phyloP scores from a whole-genome alignment of 495 filamentous ascomycete species.

The Podospora australis region DNA sequence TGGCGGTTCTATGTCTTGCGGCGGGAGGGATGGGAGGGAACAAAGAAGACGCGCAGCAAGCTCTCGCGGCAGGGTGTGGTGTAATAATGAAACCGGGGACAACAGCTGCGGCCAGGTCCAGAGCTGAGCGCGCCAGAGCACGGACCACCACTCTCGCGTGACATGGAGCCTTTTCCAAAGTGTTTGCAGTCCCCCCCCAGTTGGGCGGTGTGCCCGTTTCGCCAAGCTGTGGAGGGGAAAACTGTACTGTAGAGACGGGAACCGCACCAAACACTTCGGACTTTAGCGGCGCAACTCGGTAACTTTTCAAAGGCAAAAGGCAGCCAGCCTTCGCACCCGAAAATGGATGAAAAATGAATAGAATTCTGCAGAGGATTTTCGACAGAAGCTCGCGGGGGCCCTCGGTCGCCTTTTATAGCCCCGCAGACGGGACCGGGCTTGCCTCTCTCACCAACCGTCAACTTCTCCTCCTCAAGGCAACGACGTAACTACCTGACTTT shows the following conservation, averaged over 20 bases:
- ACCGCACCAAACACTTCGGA: conserved; percentile 13
- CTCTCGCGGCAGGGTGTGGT: background rate
- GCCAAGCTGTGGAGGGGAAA: too few species aligned
- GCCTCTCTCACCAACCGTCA: too few species aligned
- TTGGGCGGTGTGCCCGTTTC: too few species aligned
- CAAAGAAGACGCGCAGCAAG: background rate
- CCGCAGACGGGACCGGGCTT: too few species aligned
- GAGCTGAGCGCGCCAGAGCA: background rate
- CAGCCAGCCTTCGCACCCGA: conserved; percentile 8
- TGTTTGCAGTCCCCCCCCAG: background rate
- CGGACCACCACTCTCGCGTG: background rate
- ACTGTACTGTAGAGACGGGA: too few species aligned
- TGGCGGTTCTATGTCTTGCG: background rate
- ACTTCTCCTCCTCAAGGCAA: conserved; percentile 16
- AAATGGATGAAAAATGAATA: conserved; percentile 7
- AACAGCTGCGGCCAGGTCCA: too few species aligned
- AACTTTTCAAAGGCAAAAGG: conserved; percentile 6
- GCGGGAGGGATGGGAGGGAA: too few species aligned
- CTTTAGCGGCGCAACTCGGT: conserved; percentile 18
- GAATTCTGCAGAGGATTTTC: conserved; percentile 9
- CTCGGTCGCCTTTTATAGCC: conserved; percentile 22
- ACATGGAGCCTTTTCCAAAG: background rate
- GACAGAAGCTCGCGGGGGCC: conserved; percentile 11
- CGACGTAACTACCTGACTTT: too few species aligned
- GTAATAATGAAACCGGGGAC: background rate